Conservation (phyloP, 257 asterid species). For the Linderniella brevidens region DNA sequence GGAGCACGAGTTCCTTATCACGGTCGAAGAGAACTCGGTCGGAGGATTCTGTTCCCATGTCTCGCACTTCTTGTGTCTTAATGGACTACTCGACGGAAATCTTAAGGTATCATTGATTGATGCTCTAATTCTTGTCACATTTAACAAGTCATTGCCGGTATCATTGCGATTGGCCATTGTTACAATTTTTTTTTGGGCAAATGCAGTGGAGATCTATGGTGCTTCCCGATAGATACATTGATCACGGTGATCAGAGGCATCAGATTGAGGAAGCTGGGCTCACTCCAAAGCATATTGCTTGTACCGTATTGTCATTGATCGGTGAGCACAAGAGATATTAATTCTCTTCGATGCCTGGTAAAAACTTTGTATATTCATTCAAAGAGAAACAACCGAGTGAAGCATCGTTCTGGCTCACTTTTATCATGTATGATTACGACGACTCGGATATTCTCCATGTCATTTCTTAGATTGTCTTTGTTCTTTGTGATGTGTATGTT, state of each 20-base stretch:
- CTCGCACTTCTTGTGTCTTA: conserved; percentile 26
- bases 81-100: conserved; percentile 27
- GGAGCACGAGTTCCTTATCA: conserved; percentile 28
- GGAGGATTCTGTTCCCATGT: conserved; percentile 50
- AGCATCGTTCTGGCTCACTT: no score
- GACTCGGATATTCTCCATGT: no score
- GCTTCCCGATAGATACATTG: conserved; percentile 34
- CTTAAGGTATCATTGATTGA: conserved; percentile 17
- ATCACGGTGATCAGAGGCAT: conserved; percentile 28
- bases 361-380: no score
- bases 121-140: no score
- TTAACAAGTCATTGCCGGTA: no score
- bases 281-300: conserved; percentile 29
- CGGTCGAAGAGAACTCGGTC: conserved; percentile 36
- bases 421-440: no score
- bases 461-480: no score
- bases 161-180: neutral
- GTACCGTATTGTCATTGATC: conserved; percentile 22
- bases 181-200: neutral
- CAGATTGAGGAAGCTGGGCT: conserved; percentile 41
- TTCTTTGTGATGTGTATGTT: no score
- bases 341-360: no score
- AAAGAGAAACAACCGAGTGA: no score
- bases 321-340: conserved; percentile 12
- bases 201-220: conserved; percentile 37